phyloP scores from a whole-genome alignment of 345 rosid species.

The Eutrema heterophyllum region DNA sequence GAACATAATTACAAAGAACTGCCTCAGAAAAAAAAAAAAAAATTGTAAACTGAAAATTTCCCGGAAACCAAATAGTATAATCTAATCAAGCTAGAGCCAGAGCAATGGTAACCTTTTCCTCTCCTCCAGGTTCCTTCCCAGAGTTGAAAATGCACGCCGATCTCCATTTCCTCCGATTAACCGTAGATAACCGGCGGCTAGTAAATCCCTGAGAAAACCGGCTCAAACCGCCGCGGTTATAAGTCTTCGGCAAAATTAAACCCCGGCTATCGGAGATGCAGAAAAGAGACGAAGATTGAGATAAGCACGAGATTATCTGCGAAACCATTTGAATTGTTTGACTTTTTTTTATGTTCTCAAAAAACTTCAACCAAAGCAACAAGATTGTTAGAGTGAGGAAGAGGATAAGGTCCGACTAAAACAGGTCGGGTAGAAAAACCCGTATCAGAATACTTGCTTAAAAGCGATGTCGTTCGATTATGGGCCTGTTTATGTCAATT shows the following conservation, averaged over 20 bases:
- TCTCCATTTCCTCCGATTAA: slow-evolving; percentile 24
- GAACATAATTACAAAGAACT: background rate
- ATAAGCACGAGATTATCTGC: slow-evolving; percentile 29
- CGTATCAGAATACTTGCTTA: background rate
- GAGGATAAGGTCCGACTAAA: slow-evolving; percentile 29
- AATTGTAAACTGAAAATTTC: background rate
- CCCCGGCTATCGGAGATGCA: slow-evolving; percentile 23
- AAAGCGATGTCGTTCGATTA: background rate
- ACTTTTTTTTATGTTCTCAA: background rate
- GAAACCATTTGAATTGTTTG: slow-evolving; percentile 34
- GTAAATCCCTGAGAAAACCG: slow-evolving; percentile 24
- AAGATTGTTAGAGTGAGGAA: background rate
- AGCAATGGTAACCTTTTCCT: slow-evolving; percentile 9
- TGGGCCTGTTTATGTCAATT: background rate
- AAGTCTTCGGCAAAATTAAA: background rate
- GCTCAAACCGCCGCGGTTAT: background rate
- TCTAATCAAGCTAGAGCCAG: background rate
- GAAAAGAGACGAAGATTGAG: slow-evolving; percentile 39
- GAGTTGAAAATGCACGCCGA: slow-evolving; percentile 43
- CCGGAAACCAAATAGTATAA: background rate
- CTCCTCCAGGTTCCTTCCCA: slow-evolving; percentile 44
- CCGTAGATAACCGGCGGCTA: slow-evolving; percentile 5
- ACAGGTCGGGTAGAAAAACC: slow-evolving; percentile 10
- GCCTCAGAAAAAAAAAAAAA: background rate
- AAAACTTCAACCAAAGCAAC: slow-evolving; percentile 1